Base-by-base conservation (phyloP, 441 rosid genomes). In the Pelargonium cotyledonis region DNA sequence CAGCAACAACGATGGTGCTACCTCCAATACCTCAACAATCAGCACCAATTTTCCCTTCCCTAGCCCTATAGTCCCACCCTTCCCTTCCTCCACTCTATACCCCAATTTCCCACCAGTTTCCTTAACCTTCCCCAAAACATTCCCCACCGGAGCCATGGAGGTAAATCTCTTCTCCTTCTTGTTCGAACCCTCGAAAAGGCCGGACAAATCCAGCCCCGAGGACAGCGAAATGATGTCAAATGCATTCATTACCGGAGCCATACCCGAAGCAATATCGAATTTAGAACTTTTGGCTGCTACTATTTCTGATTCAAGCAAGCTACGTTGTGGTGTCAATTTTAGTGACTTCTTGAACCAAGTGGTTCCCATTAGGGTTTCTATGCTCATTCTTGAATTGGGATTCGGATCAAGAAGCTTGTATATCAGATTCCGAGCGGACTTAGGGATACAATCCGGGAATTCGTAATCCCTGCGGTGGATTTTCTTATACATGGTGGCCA, bases 71-170 rank as follows among this genome's bases (percentile, higher is more conserved):
- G 80, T 63, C 86, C 87, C 78, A 89, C 88, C 74, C 89, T 80
- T 91, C 80, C 89, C 89, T 81, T 88, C 89, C 78, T 96, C 78
- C 73, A 91, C 92, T 0, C 92, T 82, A 76, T 89, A 91, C 71
- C 95, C 82, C 77, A 86, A 92, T 43, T 86, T 67, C 60, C 79
- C 78, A 0, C 94, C 97, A 16, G 89, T 89, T 72, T 91, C 97
- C 76, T 91, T 96, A 80, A 91, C 75, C 65, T 86, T 91, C 1
- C 86, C 85, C 69, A 91, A 85, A 23, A 91, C 88, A 77, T 75
- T 78, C 0, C 86, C 74, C 8, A 91, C 92, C 7, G 95, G 92
- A 1, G 96, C 97, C 6, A 46, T 46, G 51, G 51, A 46, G 51
- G 51, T 46, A 14, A 46, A 46, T 7, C 51, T 46, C 51, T 46